Conservation (phyloP, 2,329 filamentous ascomycete species). For the Zymoseptoria crescenta region DNA sequence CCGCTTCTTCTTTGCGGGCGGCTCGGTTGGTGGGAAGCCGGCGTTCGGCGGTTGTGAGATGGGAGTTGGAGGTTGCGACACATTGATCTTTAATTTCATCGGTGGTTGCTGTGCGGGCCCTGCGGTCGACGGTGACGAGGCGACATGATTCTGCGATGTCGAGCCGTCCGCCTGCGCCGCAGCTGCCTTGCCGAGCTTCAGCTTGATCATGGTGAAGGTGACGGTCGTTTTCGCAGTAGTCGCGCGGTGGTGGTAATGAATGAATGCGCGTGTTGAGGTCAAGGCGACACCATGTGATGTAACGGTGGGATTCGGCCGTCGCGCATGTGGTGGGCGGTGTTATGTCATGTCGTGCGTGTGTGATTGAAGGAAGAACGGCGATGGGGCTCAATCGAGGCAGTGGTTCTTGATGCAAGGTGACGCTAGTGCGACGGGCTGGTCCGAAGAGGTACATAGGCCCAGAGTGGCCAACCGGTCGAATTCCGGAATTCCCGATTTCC, state of each 20-base stretch:
- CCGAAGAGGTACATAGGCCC: too few species aligned
- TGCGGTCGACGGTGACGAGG: constrained; percentile 8
- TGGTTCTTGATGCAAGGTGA: background rate
- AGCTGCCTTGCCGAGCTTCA: constrained; percentile 14
- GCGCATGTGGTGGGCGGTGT: background rate
- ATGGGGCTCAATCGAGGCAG: background rate
- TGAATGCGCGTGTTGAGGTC: background rate
- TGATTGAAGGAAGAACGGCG: background rate
- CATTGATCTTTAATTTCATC: constrained; percentile 20
- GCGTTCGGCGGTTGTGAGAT: constrained; percentile 25
- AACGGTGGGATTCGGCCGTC: background rate
- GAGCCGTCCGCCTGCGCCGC: background rate
- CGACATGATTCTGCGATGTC: constrained; percentile 2
- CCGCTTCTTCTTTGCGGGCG: constrained; percentile 30
- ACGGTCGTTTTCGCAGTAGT: background rate
- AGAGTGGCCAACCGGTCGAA: too few species aligned
- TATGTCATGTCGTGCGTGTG: background rate
- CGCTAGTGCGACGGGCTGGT: background rate
- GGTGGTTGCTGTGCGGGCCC: constrained; percentile 10
- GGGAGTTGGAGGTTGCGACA: constrained; percentile 22
- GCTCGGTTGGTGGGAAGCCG: background rate
- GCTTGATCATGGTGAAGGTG: constrained; percentile 14
- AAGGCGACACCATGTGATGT: background rate
- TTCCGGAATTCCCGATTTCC: too few species aligned
- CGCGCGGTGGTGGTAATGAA: background rate